phyloP scores from a whole-genome alignment of 176 grass and related monocot genomes.

The Canna indica region DNA sequence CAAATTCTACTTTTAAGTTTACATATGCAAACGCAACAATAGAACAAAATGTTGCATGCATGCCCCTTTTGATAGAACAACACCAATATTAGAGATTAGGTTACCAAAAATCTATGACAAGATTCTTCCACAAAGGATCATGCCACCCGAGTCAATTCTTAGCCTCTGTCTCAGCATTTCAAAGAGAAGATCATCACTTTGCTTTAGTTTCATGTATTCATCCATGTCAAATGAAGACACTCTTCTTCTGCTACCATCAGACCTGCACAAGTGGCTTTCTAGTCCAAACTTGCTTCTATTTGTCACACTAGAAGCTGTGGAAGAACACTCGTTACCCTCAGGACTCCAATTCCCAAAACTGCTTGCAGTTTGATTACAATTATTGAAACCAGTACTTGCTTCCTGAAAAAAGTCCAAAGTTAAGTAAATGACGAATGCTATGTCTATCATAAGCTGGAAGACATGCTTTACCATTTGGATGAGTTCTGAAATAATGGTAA shows the following conservation, averaged over 20 bases:
- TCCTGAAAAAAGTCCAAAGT: constrained; percentile 30
- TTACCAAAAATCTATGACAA: not conserved
- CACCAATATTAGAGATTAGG: not conserved
- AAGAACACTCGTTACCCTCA: constrained; percentile 29
- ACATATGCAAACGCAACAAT: too few species aligned
- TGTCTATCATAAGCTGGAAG: not conserved
- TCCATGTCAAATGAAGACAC: constrained; percentile 47
- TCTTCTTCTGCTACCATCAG: constrained; percentile 13
- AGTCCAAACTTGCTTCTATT: constrained; percentile 24
- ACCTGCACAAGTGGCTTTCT: constrained; percentile 17
- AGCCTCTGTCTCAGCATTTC: constrained; percentile 52
- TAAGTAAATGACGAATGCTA: not conserved
- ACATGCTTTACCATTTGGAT: not conserved
- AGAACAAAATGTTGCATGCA: not conserved
- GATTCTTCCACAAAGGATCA: constrained; percentile 46
- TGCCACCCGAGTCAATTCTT: constrained; percentile 50
- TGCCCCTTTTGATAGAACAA: not conserved
- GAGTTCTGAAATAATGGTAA: too few species aligned
- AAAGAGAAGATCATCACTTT: constrained; percentile 44
- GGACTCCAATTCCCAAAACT: constrained; percentile 80
- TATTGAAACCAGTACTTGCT: constrained; percentile 28
- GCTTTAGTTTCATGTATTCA: constrained; percentile 53
- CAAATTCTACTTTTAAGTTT: not conserved
- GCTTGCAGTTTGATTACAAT: constrained; percentile 27
- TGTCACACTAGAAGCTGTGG: constrained; percentile 25